Evolutionary conservation across 768 basidiomycete genomes (phyloP), one percentile per base, ranked within the genome.

Genomic region (Dictyophora rubrovolvata): DNA sequence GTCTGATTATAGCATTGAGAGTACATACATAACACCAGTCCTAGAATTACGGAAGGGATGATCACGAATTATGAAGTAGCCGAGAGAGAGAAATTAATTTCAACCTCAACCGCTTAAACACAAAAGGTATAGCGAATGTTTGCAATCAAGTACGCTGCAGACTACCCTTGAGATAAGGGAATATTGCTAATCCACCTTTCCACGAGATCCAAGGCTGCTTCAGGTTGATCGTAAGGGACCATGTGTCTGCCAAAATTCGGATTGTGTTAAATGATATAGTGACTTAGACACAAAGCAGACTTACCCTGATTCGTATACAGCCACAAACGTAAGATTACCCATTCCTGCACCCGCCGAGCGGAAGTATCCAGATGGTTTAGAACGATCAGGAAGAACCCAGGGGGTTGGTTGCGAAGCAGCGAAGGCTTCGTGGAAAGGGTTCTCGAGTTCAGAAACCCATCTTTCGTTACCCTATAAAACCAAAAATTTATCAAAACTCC

Each of bases 211-310:
- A 92, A 73, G 49, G 92, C 83, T 46, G 85, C 93, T 66, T 89
- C 87, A 1, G 93, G 87, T 67, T 94, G 91, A 71, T 97, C 91
- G 66, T 79, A 85, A 5, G 93, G 92, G 8, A 90, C 90, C 91
- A 93, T 88, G 68, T 92, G 89, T 36, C 89, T 89, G 64, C 6
- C 60, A 61, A 62, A 49, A 56, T 51, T n/a, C 47, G 9, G 9
- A 48, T n/a, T 7, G 34, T 35, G 6, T 5, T n/a, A 46, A 57
- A 53, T n/a, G 28, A 58, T 55, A 60, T 54, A 42, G 55, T 28
- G 7, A 33, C 37, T 22, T 46, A 34, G 54, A 47, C 46, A 20
- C 21, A n/a, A 17, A 36, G 18, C 14, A 48, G 8, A 71, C 84
- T 63, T 71, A 93, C 79, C 93, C 93, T 28, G 93, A 89, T 64